Conservation (phyloP, 2,329 filamentous ascomycete genomes). For the Neofusicoccum laricinum region DNA sequence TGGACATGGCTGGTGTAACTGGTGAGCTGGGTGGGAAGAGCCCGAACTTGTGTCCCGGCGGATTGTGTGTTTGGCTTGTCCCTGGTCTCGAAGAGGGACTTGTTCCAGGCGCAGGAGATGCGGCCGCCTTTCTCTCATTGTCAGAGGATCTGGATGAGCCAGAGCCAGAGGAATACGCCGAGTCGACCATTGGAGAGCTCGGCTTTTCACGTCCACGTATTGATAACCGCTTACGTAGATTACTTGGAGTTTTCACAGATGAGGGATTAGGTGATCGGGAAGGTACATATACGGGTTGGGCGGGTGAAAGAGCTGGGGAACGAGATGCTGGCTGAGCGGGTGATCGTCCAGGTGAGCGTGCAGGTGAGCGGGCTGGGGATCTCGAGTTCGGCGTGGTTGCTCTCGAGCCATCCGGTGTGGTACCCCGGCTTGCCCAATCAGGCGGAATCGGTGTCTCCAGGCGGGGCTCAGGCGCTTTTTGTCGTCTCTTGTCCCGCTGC, state of each 20-base stretch:
- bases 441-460: conserved; percentile 13
- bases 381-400: conserved; percentile 13
- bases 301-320: background rate
- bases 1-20: background rate
- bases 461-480: conserved; percentile 2
- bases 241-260: conserved; percentile 3
- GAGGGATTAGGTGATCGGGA: background rate
- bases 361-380: conserved; percentile 11
- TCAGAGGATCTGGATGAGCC: conserved; percentile 25
- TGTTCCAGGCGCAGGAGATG: background rate
- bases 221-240: conserved; percentile 9
- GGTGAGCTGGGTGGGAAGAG: conserved; percentile 12
- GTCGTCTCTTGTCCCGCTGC: conserved; percentile 3
- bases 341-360: background rate
- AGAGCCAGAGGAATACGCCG: conserved; percentile 37
- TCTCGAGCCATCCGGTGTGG: conserved; percentile 7
- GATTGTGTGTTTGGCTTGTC: background rate
- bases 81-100: background rate
- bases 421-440: conserved; percentile 2
- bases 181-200: conserved; percentile 24
- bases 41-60: conserved; percentile 3
- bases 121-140: background rate
- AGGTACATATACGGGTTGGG: background rate
- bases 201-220: conserved; percentile 9
- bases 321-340: background rate